Evolutionary conservation across 2,329 filamentous ascomycete species (phyloP), one percentile per base, ranked within the genome.

Genomic region (Pezicula rhizophila): DNA sequence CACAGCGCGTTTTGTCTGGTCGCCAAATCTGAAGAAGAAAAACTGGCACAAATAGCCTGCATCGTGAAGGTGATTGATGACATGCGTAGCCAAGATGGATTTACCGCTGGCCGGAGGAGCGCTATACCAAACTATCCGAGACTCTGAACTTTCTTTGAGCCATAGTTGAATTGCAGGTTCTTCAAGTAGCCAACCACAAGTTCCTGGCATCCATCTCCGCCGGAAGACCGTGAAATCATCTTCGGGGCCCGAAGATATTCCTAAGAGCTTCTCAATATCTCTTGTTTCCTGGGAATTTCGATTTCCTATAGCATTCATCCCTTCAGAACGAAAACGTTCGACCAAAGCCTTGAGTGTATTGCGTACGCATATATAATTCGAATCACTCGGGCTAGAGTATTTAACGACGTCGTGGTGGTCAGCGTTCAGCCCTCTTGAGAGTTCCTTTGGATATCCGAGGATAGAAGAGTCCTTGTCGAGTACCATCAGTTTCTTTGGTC

Each of bases 391-490:
- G 48, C 47, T 57, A 11, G 40, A 10, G 43, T 53, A 66, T 48
- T 64, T 66, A 53, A 60, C 63, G 5, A 66, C 52, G 23, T 42
- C 37, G 46, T 61, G 61, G 44, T 65, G 63, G 48, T 64, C 59
- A 12, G 63, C 63, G 47, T 59, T 39, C 2, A 62, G 25, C 10
- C 53, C 31, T 33, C 42, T 50, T 15, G 53, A 56, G 3, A 50
- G 46, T 40, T 62, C 60, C 4, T 46, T 47, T 5, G 56, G 52
- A 50, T 62, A 62, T 8, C 58, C 60, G 26, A 62, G 53, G 2
- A 54, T 52, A 18, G 58, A 54, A 3, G 60, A 61, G 8, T 57
- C 51, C 47, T 55, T 60, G n/a, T 59, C 49, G 8, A 62, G 44
- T 12, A n/a, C 15, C 12, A 20, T 23, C 23, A 23, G 6, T 6